phyloP scores from a whole-genome alignment of 495 filamentous ascomycete genomes.

The Aspergillus campestris region DNA sequence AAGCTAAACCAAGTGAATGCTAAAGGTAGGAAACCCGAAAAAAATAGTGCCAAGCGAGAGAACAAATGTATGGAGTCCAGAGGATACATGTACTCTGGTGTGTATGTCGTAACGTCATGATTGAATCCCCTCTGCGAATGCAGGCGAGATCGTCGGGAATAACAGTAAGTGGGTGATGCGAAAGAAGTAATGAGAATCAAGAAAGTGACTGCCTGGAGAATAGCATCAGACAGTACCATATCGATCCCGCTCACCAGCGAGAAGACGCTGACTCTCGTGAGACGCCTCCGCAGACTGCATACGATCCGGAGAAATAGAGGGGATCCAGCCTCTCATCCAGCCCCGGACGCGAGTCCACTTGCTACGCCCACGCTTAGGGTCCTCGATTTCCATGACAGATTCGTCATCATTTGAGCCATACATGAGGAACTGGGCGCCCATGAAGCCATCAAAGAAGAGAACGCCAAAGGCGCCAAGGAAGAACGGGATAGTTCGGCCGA shows the following conservation, averaged over 20 bases:
- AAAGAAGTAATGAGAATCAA: not conserved
- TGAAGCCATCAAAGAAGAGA: conserved; percentile 53
- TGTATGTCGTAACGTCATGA: conserved; percentile 2
- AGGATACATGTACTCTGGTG: no score
- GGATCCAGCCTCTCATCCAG: conserved; percentile 66
- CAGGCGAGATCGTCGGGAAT: not conserved
- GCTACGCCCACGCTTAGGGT: conserved; percentile 30
- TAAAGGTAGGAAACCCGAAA: no score
- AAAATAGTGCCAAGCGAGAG: no score
- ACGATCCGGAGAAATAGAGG: conserved; percentile 30
- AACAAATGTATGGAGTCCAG: no score
- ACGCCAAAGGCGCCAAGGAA: conserved; percentile 67
- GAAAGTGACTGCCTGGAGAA: not conserved
- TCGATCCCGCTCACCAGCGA: conserved; percentile 21
- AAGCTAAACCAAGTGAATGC: no score
- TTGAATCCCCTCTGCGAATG: not conserved
- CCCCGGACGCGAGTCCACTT: conserved; percentile 50
- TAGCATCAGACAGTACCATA: conserved; percentile 29
- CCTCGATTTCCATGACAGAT: conserved; percentile 21
- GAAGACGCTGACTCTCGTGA: conserved; percentile 27
- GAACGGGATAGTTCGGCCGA: conserved; percentile 53
- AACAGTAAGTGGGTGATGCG: no score
- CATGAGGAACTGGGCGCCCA: conserved; percentile 57
- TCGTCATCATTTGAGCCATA: conserved; percentile 41
- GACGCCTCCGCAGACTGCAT: not conserved